Evolutionary conservation across 805 yeast species (phyloP), one percentile per base, ranked within the genome.

Genomic region (Barnettozyma californica): DNA sequence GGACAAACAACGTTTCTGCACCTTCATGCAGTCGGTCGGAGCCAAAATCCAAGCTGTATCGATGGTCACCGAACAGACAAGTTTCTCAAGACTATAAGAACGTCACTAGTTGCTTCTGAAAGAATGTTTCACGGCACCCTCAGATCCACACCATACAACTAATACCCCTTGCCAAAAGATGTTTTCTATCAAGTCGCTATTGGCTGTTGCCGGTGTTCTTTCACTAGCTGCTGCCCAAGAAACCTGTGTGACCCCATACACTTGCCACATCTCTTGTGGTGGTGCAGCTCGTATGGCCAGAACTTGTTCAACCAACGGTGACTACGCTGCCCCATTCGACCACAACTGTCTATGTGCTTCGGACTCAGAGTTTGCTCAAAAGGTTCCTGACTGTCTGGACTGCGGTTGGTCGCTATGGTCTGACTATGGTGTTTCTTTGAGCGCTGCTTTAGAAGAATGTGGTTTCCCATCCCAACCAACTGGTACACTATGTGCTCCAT

Each of bases 341-440:
- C 25, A 37, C 18, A 34, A 20, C 21, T 58, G 62, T 50, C 48
- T 54, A 23, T 60, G 64, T 53, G 46, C 45, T 23, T 35, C 41
- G 18, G 56, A 41, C 16, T 44, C 57, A 14, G 25, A 36, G n/a
- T 57, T 56, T 48, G 44, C 35, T 20, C n/a, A n/a, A 1, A 42
- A 47, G 21, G 54, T 55, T 23, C 54, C 52, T 4, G 58, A 43
- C 5, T 66, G 70, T 58, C 49, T 66, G 25, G 66, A 61, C 39
- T 67, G 70, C 58, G 70, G 70, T 43, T 66, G 68, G 70, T 63
- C 68, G 53, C 46, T 66, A 31, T 67, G 64, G 65, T 26, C 53
- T 9, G 59, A 64, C 51, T 66, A 66, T 48, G 59, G 59, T n/a
- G n/a, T 46, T 0, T 60, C 45, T 39, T 23, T 56, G 51, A 59